These are phyloP conservation scores for Malus hybrid DNA, from an alignment of 331 rosid species.

Conservation along the genomic window DNA sequence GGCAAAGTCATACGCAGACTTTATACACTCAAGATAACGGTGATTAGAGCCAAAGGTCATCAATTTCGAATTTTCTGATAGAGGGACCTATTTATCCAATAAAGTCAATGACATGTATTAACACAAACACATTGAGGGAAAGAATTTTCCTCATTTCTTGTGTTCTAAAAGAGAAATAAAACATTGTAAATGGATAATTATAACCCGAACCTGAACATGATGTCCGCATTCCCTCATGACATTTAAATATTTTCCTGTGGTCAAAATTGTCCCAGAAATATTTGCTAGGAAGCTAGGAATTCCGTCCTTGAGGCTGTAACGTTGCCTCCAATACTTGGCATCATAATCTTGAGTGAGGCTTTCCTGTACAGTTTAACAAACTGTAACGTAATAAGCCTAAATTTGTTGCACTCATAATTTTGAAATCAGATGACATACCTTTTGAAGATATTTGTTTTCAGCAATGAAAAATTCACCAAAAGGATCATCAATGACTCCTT, in stretches of 20 bases:
- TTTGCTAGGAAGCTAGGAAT: slow-evolving; percentile 91
- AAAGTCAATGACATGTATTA: slow-evolving; percentile 12
- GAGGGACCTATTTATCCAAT: slow-evolving; percentile 58
- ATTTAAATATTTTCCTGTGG: slow-evolving; percentile 94
- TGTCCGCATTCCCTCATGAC: slow-evolving; percentile 99
- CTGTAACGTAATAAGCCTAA: slow-evolving; percentile 22
- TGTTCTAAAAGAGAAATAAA: neutral
- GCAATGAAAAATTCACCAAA: slow-evolving; percentile 91
- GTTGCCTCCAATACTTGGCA: slow-evolving; percentile 88
- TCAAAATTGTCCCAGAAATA: slow-evolving; percentile 80
- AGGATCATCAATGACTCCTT: slow-evolving; percentile 97
- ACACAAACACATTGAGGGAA: neutral
- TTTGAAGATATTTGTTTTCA: slow-evolving; percentile 82
- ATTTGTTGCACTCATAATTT: slow-evolving; percentile 13
- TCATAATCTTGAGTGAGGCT: slow-evolving; percentile 90
- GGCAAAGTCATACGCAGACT: slow-evolving; percentile 88
- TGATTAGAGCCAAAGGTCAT: slow-evolving; percentile 82
- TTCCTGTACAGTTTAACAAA: slow-evolving; percentile 49
- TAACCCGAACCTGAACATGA: slow-evolving; percentile 73
- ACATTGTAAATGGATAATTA: neutral
- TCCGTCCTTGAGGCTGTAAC: slow-evolving; percentile 96
- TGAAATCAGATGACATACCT: slow-evolving; percentile 40
- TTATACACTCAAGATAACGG: slow-evolving; percentile 91
- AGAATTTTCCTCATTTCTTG: neutral
- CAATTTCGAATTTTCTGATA: slow-evolving; percentile 76